Percentiles rank a stretch among this genome's conserved stretches.
Evolutionary conservation across 2,329 filamentous ascomycete species (phyloP).

Genomic region (Thielaviopsis euricoi): DNA sequence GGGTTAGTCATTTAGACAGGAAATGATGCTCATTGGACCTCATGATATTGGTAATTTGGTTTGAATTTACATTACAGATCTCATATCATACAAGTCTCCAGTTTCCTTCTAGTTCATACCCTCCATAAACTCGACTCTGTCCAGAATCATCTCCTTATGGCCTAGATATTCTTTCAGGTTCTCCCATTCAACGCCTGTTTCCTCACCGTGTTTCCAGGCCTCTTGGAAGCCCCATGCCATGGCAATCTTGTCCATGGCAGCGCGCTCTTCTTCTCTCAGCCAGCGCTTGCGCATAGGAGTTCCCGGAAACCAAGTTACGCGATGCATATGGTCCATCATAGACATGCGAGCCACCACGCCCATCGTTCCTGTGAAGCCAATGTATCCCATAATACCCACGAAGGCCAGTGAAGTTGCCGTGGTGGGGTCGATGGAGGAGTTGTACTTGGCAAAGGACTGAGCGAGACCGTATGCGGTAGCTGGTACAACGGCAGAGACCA

Average conservation of each 20-base stretch:
- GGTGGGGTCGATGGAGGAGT: constrained; percentile 59
- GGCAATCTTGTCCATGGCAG: constrained; percentile 71
- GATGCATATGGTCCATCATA: constrained; percentile 84
- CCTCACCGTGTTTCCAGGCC: constrained; percentile 62
- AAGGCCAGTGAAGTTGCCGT: constrained; percentile 67
- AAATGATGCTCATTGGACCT: too few relatives aligned
- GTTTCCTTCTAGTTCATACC: constrained; percentile 46
- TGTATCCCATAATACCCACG: constrained; percentile 66
- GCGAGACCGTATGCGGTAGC: constrained; percentile 55
- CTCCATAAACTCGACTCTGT: constrained; percentile 78
- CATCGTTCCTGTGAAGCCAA: constrained; percentile 63
- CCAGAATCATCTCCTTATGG: constrained; percentile 74
- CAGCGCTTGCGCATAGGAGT: constrained; percentile 67
- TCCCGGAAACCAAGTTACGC: constrained; percentile 78
- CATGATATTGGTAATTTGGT: too few relatives aligned
- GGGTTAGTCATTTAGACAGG: too few relatives aligned
- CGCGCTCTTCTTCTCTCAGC: constrained; percentile 78
- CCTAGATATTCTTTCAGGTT: constrained; percentile 68
- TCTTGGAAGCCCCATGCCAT: constrained; percentile 87
- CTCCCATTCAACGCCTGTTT: constrained; percentile 84
- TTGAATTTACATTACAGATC: too few relatives aligned
- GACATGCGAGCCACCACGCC: constrained; percentile 75
- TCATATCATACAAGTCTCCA: background rate
- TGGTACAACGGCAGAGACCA: constrained; percentile 42
- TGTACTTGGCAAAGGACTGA: constrained; percentile 40